Evolutionary conservation across 2,329 filamentous ascomycete genomes (phyloP), one percentile per base, ranked within the genome.

Genomic region (Emergomyces africanus): DNA sequence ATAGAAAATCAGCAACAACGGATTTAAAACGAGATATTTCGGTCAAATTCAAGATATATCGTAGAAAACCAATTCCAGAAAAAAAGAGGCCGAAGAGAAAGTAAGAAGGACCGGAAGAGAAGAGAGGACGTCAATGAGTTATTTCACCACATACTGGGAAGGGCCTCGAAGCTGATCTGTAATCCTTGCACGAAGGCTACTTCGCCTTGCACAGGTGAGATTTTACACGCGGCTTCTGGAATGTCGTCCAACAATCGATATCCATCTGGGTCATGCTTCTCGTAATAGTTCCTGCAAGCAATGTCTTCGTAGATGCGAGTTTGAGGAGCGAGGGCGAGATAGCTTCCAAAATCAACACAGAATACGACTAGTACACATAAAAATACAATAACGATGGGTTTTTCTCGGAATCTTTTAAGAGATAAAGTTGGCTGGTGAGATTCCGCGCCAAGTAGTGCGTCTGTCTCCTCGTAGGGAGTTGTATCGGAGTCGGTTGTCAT

Each of bases 161-260:
- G 60, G 3, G 72, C 75, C 64, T 78, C 75, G 61, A 78, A 79
- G 58, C 77, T 77, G 61, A 77, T 76, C 65, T 75, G 72, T 68
- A 77, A 78, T 1, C 77, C 78, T 62, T 79, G 78, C 14, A 81
- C 75, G 57, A 75, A 75, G 0, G 78, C 78, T 63, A 80, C 63
- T 65, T 77, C 74, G 53, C 76, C 71, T 63, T 80, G 78, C 23
- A 81, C 72, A 48, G 70, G 70, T 37, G 75, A 72, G n/a, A 75
- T 67, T 68, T 81, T 81, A 66, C 78, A 81, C 62, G 76, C 63
- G n/a, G 71, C 68, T 69, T 81, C 78, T 0, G 72, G 68, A 18
- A 81, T 73, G 28, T 71, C 68, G 14, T 76, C 75, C 61, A 74
- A 68, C 9, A 64, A 60, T 1, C 66, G 69, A 62, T 80, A 76